Base-by-base conservation (phyloP, 768 basidiomycete species). In the Lentinula sp. region DNA sequence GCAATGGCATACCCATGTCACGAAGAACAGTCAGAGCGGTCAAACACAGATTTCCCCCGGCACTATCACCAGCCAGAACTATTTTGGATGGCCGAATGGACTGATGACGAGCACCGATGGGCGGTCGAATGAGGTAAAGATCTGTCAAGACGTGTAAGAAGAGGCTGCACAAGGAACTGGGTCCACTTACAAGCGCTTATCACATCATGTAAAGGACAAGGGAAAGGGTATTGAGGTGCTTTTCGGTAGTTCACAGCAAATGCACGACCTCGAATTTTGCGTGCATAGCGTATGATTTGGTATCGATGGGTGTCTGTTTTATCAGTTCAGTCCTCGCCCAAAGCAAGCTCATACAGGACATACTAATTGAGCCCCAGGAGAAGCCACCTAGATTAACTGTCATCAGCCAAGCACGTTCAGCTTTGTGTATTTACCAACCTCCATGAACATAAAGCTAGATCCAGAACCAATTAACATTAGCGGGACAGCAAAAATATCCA, bases 201-300 rank as follows among this genome's bases (percentile, higher is more conserved):
- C 15, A 87, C 84, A 66, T 93, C 91, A 62, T 90, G 89, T 0
- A 93, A 67, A 1, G 87, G 82, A 69, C 85, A 86, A 2, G 90
- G 91, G 80, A 89, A 92, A 13, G 91, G 91, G 66, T 90, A 92
- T 70, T 93, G 91, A 1, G 91, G 91, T 0, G 90, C 88, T 68
- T 90, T 86, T 48, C 90, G 85, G 66, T 83, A 85, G 62, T 85
- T 85, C 23, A 83, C 81, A 2, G 82, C 78, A 65, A 90, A 89
- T 4, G 83, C 85, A 56, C 88, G 75, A 0, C 89, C 88, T 45
- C 79, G 79, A 68, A 89, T 83, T 71, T 91, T 91, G 13, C 86
- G 80, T 6, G 89, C 80, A 66, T 82, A 84, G 42, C 81, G 80
- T 35, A 85, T 76, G 45, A 86, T 76, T 58, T 85, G 83, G 63